A percentile compares a stretch with the other conserved stretches of the same genome.
Conservation (phyloP, 345 rosid species). For the Adansonia digitata region DNA sequence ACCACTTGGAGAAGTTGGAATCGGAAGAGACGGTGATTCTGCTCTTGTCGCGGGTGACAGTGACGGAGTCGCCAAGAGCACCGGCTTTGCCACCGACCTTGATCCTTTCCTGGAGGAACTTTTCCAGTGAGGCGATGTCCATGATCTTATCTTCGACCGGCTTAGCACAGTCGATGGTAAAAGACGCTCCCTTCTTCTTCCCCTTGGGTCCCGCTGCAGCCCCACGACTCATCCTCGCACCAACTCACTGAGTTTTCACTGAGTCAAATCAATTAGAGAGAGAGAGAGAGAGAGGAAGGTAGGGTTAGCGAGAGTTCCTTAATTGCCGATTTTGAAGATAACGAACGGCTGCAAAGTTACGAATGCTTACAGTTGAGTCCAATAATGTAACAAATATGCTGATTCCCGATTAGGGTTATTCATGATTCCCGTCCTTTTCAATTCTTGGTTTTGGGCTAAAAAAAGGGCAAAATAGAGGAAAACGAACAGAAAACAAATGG, state of each 20-base stretch:
- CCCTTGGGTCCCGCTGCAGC: conserved; percentile 25
- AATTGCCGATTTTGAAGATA: background rate
- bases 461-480: background rate
- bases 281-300: background rate
- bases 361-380: background rate
- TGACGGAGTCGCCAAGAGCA: conserved; percentile 59
- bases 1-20: conserved; percentile 67
- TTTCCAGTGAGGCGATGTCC: conserved; percentile 75
- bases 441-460: background rate
- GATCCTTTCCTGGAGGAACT: conserved; percentile 77
- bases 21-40: conserved; percentile 57
- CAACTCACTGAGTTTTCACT: background rate
- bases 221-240: conserved; percentile 14
- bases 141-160: conserved; percentile 77
- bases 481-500: background rate
- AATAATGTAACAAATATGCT: background rate
- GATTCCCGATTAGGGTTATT: background rate
- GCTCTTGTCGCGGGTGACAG: conserved; percentile 42
- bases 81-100: conserved; percentile 86
- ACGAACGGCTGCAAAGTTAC: background rate
- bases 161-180: conserved; percentile 59
- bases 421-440: background rate
- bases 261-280: background rate
- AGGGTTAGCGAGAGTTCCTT: background rate
- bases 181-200: conserved; percentile 58